phyloP scores from a whole-genome alignment of 108 stramenopile genomes.

The Discostella pseudostelligera region DNA sequence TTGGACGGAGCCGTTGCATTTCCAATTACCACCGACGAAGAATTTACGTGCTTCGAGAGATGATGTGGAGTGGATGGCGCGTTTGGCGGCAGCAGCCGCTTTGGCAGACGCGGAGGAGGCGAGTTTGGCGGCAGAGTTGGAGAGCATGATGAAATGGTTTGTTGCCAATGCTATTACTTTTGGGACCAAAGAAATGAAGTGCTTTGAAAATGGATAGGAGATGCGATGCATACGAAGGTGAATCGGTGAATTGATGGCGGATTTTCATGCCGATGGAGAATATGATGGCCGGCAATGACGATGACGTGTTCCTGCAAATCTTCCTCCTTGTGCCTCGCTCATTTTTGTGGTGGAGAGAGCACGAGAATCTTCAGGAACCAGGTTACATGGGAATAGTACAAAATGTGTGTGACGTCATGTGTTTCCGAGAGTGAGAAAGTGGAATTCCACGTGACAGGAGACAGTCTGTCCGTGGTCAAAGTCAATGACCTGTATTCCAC shows the following conservation, averaged over 20 bases:
- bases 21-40: constrained; percentile 99
- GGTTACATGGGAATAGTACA: too few species aligned
- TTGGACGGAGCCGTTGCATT: constrained; percentile 92
- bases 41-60: constrained; percentile 86
- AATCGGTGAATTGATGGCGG: too few species aligned
- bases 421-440: too few species aligned
- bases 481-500: too few species aligned
- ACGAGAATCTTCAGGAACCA: too few species aligned
- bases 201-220: too few species aligned
- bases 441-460: too few species aligned
- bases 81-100: background rate
- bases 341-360: background rate
- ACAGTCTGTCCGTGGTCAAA: too few species aligned
- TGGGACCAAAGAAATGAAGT: background rate
- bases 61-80: constrained; percentile 69
- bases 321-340: background rate
- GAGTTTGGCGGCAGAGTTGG: constrained; percentile 10
- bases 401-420: too few species aligned
- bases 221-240: too few species aligned
- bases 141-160: constrained; percentile 1
- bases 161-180: background rate
- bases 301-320: background rate
- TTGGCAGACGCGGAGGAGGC: background rate
- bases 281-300: too few species aligned
- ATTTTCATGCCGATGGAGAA: too few species aligned